phyloP scores from a whole-genome alignment of 2,329 filamentous ascomycete species.

The Aspergillus flavus region DNA sequence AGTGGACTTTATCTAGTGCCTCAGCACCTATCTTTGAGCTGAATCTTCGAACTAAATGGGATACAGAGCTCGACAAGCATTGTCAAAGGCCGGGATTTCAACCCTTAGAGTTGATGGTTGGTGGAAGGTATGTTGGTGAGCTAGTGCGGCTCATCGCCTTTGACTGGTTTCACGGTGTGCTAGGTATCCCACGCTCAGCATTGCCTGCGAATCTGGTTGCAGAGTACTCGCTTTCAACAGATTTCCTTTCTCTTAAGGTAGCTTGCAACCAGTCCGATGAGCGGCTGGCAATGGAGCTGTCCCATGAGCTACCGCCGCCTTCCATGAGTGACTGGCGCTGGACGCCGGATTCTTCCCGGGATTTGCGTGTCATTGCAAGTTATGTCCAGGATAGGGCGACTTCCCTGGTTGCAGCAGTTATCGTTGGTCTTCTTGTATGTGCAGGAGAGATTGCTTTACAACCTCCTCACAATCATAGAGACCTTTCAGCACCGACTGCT shows the following conservation, averaged over 20 bases:
- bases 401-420: conserved; percentile 69
- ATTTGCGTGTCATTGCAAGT: conserved; percentile 65
- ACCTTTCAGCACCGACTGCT: too few species aligned
- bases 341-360: conserved; percentile 61
- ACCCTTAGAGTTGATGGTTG: conserved; percentile 78
- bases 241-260: conserved; percentile 69
- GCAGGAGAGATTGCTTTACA: conserved; percentile 62
- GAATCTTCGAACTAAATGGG: conserved; percentile 68
- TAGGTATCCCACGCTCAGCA: conserved; percentile 41
- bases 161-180: conserved; percentile 58
- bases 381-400: conserved; percentile 71
- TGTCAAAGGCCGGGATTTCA: conserved; percentile 73
- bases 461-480: not conserved
- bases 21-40: conserved; percentile 63
- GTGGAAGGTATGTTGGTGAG: conserved; percentile 72
- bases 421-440: conserved; percentile 66
- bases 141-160: conserved; percentile 68
- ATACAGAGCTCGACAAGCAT: conserved; percentile 63
- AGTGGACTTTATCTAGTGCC: conserved; percentile 76
- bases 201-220: conserved; percentile 58
- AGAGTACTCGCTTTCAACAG: conserved; percentile 65
- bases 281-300: conserved; percentile 46
- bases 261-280: conserved; percentile 53
- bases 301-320: conserved; percentile 53
- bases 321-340: conserved; percentile 55